A percentile compares a stretch with the other conserved stretches of the same genome.
These are phyloP conservation scores for Mycena rosella DNA, from an alignment of 768 basidiomycete genomes.

Conservation along the genomic window DNA sequence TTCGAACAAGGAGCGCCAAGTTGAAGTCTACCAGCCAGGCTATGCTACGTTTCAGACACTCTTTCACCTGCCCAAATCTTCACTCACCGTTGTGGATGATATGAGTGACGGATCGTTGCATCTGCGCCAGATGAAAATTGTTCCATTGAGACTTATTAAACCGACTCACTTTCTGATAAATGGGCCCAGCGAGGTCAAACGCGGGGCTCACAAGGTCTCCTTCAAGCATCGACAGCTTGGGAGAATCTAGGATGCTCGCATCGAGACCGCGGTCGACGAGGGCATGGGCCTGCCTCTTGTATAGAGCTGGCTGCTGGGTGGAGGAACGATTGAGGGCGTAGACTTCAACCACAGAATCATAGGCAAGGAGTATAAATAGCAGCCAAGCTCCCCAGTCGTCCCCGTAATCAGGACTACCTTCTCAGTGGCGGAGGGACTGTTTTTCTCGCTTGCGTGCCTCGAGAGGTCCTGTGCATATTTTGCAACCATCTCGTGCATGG, in stretches of 20 bases:
- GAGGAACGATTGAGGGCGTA: constrained; percentile 46
- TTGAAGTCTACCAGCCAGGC: constrained; percentile 55
- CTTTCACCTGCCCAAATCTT: not conserved
- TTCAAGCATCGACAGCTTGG: constrained; percentile 50
- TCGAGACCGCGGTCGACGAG: constrained; percentile 49
- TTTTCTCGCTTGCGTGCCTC: constrained; percentile 18
- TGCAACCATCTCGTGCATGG: constrained; percentile 35
- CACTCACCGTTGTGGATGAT: constrained; percentile 52
- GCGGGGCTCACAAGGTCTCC: constrained; percentile 38
- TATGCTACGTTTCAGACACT: constrained; percentile 4
- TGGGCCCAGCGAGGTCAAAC: constrained; percentile 44
- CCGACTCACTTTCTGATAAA: constrained; percentile 31
- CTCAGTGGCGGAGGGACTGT: not conserved
- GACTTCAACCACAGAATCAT: constrained; percentile 36
- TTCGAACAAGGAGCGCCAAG: constrained; percentile 47
- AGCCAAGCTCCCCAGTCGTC: constrained; percentile 51
- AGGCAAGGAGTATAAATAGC: constrained; percentile 40
- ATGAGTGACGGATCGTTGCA: constrained; percentile 47
- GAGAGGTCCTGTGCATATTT: constrained; percentile 33
- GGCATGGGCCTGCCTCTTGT: constrained; percentile 43
- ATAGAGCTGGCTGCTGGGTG: constrained; percentile 32
- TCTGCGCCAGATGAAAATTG: constrained; percentile 24
- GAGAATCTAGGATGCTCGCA: constrained; percentile 39
- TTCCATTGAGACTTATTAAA: not conserved
- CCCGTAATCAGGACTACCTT: constrained; percentile 50